These are phyloP conservation scores for Lasiodiplodia hormozganensis DNA, from an alignment of 2,329 filamentous ascomycete genomes.

Conservation along the genomic window DNA sequence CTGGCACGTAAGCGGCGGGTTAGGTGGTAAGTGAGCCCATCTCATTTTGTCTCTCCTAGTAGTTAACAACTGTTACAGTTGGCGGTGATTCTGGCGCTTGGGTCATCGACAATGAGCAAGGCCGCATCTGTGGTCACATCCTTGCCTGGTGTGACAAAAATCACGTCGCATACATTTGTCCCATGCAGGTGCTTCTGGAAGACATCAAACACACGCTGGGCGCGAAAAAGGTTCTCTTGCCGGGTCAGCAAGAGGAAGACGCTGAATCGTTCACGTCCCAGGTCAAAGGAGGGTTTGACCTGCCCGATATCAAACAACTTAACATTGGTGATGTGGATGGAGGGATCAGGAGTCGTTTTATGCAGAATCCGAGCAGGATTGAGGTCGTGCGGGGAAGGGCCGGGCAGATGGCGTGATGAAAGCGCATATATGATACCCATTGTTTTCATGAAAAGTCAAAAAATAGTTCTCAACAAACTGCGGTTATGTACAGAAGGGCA, in stretches of 20 bases:
- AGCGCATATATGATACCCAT: constrained; percentile 7
- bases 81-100: constrained; percentile 93
- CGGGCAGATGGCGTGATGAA: constrained; percentile 27
- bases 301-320: constrained; percentile 15
- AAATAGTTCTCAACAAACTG: background rate
- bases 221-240: constrained; percentile 73
- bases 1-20: constrained; percentile 67
- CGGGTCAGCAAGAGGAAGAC: constrained; percentile 56
- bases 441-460: background rate
- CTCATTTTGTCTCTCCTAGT: background rate
- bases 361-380: constrained; percentile 16
- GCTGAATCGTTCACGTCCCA: background rate
- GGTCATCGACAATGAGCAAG: constrained; percentile 82
- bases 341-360: constrained; percentile 9
- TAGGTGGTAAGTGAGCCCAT: constrained; percentile 55
- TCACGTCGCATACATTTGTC: constrained; percentile 87
- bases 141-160: constrained; percentile 85
- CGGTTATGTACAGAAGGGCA: background rate
- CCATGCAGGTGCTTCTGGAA: constrained; percentile 87
- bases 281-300: constrained; percentile 13
- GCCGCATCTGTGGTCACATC: constrained; percentile 86
- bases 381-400: constrained; percentile 7
- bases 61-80: constrained; percentile 52
- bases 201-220: constrained; percentile 83
- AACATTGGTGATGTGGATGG: constrained; percentile 19